These are phyloP conservation scores for Ustilago sp. DNA, from an alignment of 1,284 basidiomycete species.

Conservation along the genomic window DNA sequence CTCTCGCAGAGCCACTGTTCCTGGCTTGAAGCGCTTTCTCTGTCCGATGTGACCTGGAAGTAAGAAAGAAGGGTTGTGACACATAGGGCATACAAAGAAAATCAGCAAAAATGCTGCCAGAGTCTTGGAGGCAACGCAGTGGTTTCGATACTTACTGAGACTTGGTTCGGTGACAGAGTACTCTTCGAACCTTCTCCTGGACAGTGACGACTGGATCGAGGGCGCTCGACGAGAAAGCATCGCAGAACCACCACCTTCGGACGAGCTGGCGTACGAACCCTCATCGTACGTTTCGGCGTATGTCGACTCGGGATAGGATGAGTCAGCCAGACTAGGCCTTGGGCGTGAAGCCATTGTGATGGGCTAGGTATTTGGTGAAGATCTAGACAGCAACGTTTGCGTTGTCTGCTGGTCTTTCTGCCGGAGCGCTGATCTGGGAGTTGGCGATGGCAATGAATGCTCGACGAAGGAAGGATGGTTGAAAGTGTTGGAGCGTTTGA, in stretches of 20 bases:
- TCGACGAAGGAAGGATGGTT: neutral
- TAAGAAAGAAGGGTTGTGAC: neutral
- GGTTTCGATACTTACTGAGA: constrained; percentile 31
- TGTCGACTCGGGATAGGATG: constrained; percentile 39
- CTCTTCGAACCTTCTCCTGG: constrained; percentile 42
- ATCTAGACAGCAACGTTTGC: neutral
- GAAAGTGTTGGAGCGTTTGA: constrained; percentile 14
- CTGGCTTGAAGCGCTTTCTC: constrained; percentile 62
- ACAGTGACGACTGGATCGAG: constrained; percentile 38
- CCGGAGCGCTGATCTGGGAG: neutral
- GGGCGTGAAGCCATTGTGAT: constrained; percentile 32
- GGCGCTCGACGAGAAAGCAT: constrained; percentile 51
- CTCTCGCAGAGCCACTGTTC: constrained; percentile 68
- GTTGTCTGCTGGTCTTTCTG: neutral
- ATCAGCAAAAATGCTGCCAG: neutral
- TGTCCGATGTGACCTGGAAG: constrained; percentile 34
- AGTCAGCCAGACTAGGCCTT: constrained; percentile 35
- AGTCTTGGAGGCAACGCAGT: neutral
- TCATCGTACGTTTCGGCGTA: constrained; percentile 48
- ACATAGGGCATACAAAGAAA: neutral
- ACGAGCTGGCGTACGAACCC: constrained; percentile 47
- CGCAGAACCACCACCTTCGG: constrained; percentile 47
- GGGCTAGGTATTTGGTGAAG: neutral
- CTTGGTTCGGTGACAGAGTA: constrained; percentile 47
- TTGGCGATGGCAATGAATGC: neutral